These are phyloP conservation scores for Phoma sp. DNA, from an alignment of 2,329 filamentous ascomycete genomes.

Conservation along the genomic window DNA sequence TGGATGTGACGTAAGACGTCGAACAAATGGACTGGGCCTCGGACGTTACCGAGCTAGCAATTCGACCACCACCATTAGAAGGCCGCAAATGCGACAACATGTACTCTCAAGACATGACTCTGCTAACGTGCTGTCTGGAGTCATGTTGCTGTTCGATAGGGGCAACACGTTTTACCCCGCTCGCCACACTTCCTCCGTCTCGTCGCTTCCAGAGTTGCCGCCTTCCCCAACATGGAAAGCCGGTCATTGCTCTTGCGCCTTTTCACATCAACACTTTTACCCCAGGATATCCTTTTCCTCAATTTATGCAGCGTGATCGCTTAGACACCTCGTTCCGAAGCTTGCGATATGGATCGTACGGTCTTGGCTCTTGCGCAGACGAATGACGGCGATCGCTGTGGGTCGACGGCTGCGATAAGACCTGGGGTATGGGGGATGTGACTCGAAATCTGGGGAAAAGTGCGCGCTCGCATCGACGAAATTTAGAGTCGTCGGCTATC, in stretches of 20 bases:
- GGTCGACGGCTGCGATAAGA: background rate
- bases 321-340: background rate
- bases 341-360: background rate
- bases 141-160: background rate
- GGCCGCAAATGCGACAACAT: background rate
- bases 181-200: constrained; percentile 7
- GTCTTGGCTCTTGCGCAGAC: constrained; percentile 1
- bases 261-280: background rate
- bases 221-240: constrained; percentile 8
- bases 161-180: constrained; percentile 9
- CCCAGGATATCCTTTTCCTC: background rate
- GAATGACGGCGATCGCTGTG: background rate
- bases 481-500: background rate
- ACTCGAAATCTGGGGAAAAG: constrained; percentile 8
- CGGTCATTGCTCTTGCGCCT: background rate
- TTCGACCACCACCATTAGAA: background rate
- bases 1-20: background rate
- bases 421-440: constrained; percentile 12
- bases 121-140: background rate
- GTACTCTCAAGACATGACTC: background rate
- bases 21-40: background rate
- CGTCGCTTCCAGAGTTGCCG: background rate
- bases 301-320: background rate
- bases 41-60: background rate
- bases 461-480: background rate